phyloP scores from a whole-genome alignment of 495 filamentous ascomycete genomes.

The Sphaerosporella brunnea region DNA sequence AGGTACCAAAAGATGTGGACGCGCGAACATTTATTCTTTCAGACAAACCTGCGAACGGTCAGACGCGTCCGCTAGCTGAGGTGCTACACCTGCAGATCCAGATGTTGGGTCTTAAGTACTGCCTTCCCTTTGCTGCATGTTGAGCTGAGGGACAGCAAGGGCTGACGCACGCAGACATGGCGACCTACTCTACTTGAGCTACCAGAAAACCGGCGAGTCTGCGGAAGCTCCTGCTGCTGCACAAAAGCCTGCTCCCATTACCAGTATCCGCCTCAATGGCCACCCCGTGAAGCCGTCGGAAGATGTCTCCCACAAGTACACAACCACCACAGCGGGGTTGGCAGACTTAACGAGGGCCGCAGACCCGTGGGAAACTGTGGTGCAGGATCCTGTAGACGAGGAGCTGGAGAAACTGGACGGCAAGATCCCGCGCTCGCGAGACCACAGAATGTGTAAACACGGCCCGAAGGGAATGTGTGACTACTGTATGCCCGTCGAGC shows the following conservation, averaged over 20 bases:
- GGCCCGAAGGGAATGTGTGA: constrained; percentile 97
- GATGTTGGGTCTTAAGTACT: constrained; percentile 54
- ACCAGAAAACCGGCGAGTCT: constrained; percentile 32
- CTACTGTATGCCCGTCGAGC: constrained; percentile 96
- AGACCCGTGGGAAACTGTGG: constrained; percentile 84
- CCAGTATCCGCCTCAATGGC: constrained; percentile 48
- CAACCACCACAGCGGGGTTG: constrained; percentile 34
- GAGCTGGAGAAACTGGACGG: constrained; percentile 75
- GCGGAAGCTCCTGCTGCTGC: constrained; percentile 25
- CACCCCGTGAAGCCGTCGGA: constrained; percentile 53
- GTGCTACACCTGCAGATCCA: constrained; percentile 50
- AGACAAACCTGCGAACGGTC: constrained; percentile 56
- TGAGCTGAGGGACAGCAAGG: neutral
- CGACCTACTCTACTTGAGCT: constrained; percentile 73
- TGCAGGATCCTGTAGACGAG: constrained; percentile 74
- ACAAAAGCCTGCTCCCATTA: constrained; percentile 10
- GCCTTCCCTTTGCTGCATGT: neutral
- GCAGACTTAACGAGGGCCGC: constrained; percentile 38
- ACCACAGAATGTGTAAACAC: constrained; percentile 84
- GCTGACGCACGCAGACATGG: constrained; percentile 46
- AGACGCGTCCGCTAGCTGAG: constrained; percentile 49
- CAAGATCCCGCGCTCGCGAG: constrained; percentile 63
- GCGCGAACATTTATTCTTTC: constrained; percentile 60
- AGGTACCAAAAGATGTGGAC: constrained; percentile 51
- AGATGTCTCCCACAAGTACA: constrained; percentile 42